phyloP scores from a whole-genome alignment of 345 rosid genomes.

The Rhizophora mangle region DNA sequence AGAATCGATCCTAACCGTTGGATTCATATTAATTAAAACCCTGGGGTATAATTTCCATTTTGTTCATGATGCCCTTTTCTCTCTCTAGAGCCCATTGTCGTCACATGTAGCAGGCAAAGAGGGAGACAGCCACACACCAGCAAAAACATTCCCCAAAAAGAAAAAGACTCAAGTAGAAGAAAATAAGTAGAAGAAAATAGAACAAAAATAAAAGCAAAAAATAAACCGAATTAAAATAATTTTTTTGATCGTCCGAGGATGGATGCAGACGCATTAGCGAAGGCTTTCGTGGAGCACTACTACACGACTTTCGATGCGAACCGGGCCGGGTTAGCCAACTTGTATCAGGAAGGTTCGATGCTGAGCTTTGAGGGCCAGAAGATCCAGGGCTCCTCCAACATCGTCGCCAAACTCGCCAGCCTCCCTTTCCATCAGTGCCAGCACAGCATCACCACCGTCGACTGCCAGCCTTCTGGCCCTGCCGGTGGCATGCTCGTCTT shows the following conservation, averaged over 20 bases:
- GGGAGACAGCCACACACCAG: too few relatives aligned
- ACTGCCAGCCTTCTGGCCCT: conserved; percentile 98
- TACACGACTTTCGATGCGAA: conserved; percentile 77
- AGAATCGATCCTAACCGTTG: too few relatives aligned
- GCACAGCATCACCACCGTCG: conserved; percentile 78
- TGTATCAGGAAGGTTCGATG: conserved; percentile 86
- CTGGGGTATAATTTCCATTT: not conserved
- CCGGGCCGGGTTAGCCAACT: conserved; percentile 54
- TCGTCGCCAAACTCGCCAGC: conserved; percentile 73
- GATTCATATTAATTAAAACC: too few relatives aligned
- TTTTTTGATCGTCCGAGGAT: conserved; percentile 20
- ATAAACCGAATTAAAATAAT: too few relatives aligned
- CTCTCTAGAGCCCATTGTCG: too few relatives aligned
- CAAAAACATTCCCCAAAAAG: too few relatives aligned
- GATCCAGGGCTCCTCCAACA: conserved; percentile 72
- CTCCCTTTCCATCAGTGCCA: conserved; percentile 95
- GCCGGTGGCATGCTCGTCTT: conserved; percentile 88
- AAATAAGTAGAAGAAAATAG: not conserved
- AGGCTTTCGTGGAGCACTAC: conserved; percentile 92
- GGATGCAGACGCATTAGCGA: conserved; percentile 83
- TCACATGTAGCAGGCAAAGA: too few relatives aligned
- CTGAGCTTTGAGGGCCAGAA: conserved; percentile 93
- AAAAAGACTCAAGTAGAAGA: too few relatives aligned
- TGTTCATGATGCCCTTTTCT: not conserved
- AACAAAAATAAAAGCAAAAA: not conserved